Evolutionary conservation across 805 yeast species (phyloP), one percentile per base, ranked within the genome.

Genomic region (Hanseniaspora jakobsenii): DNA sequence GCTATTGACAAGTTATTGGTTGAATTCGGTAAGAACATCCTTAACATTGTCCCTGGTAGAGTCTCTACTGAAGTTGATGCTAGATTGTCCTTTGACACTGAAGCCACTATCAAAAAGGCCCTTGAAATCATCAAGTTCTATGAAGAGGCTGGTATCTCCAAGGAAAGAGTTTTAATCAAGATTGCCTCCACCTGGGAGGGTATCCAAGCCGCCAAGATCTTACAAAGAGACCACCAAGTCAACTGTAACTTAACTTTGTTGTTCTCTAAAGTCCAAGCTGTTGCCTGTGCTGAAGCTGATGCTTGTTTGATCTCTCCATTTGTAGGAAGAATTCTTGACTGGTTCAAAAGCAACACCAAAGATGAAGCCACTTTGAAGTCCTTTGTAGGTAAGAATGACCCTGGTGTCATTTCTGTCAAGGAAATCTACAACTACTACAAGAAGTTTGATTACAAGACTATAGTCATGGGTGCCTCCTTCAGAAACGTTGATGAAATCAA

Each of bases 381-480:
- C 24, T 38, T 21, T 12, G 41, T 38, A 17, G 44, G 38, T 45
- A 37, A 19, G 16, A 70, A 77, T 53, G 97, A 91, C 68, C 98
- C 99, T 55, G 99, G 99, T 81, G 97, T 91, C 50, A 42, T 70
- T 41, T 84, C 95, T 34, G 98, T 91, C 57, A 80, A 78, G 67
- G 64, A 62, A 50, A 91, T 91, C 66, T 91, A 65, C 83, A 82
- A 87, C 81, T 91, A 91, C 78, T 91, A 91, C 82, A 91, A 91
- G 80, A 89, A 89, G 72, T 84, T 66, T 67, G 89, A 80, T 57
- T 91, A 91, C 78, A 75, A 89, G 59, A 91, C 99, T 65, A 87
- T 91, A 63, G 97, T 91, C 62, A 91, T 91, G 99, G 99, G 98
- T 69, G 99, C 99, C 49, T 89, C 97, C 49, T 89, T 91, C 86